Evolutionary conservation across 768 basidiomycete genomes (phyloP), one percentile per base, ranked within the genome.

Genomic region (Suillus luteus): DNA sequence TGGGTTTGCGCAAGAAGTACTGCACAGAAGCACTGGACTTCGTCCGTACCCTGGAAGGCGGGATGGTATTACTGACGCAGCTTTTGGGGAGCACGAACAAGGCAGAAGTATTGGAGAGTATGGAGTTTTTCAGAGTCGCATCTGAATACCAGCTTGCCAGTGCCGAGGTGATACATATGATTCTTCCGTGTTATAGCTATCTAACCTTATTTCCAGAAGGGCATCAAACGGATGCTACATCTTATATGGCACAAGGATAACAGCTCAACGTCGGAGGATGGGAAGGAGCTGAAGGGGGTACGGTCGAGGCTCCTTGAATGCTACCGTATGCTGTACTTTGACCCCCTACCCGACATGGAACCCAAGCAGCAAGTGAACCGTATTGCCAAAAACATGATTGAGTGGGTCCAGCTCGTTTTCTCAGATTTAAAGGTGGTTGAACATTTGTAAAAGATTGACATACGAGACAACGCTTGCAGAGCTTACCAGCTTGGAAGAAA

Each of bases 191-290:
- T 33, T 27, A 33, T 37, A 1, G 51, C 19, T 37, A 31, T 64
- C 65, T 68, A 6, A 73, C 37, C 5, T 11, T 38, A 14, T 61
- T 52, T 12, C 38, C 67, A 96, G 94, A 76, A 78, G 15, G 97
- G 97, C 0, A 89, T 99, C 71, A 95, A 92, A 80, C 93, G 89
- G 71, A 98, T 99, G 96, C 74, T 99, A 15, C 97, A 99, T 74
- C 81, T 99, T 31, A 93, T 99, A 68, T 99, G 97, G 97, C 85
- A 86, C 33, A 99, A 99, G 73, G 96, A 99, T 71, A 94, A 94
- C 71, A 90, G 79, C 59, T 82, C 85, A 27, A 86, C 91, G n/a
- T 86, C 86, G n/a, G 87, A 88, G 67, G 88, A 89, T 57, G 86
- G 85, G 27, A 84, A 84, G 67, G 93, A 96, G 73, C 75, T 95